Evolutionary conservation across 805 yeast species (phyloP), one percentile per base, ranked within the genome.

Genomic region (Grigorovia humatica): DNA sequence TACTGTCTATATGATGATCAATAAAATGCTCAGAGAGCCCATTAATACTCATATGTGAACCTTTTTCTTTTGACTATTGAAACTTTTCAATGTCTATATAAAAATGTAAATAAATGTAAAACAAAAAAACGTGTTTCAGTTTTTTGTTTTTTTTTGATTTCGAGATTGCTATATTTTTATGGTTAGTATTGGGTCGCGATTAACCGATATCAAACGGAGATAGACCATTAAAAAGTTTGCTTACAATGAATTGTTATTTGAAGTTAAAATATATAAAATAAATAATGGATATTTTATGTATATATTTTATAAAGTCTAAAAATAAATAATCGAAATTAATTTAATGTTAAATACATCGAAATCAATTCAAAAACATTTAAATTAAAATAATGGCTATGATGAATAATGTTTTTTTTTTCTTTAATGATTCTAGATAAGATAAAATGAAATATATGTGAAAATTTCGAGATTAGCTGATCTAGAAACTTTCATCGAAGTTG

Each of bases 401-500:
- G 19, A 41, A 9, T 41, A 23, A 23, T 23, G 27, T 23, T 6
- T 23, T 23, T 23, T 23, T 6, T 23, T 23, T 23, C 27, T 23
- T 23, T 23, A n/a, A n/a, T n/a, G n/a, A n/a, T n/a, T n/a, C n/a
- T n/a, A n/a, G n/a, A n/a, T n/a, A n/a, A n/a, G n/a, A n/a, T n/a
- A n/a, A 47, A 27, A 38, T 38, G 12, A 49, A 8, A 13, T 35
- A 38, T 17, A 46, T 38, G 23, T 9, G 13, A 27, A 29, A 23
- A 23, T 15, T 23, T n/a, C 8, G 12, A 23, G 35, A 11, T 35
- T 20, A 20, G 43, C 29, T 44, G 23, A 20, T 42, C 74, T 82
- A 91, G 71, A 91, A 91, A 64, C 90, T 96, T 73, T 91, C 98
- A 70, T 90, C 96, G 63, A 91, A 85, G 48, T 83, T 74, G 74